Conservation (phyloP, 768 basidiomycete species). For the Lactarius sp. region DNA sequence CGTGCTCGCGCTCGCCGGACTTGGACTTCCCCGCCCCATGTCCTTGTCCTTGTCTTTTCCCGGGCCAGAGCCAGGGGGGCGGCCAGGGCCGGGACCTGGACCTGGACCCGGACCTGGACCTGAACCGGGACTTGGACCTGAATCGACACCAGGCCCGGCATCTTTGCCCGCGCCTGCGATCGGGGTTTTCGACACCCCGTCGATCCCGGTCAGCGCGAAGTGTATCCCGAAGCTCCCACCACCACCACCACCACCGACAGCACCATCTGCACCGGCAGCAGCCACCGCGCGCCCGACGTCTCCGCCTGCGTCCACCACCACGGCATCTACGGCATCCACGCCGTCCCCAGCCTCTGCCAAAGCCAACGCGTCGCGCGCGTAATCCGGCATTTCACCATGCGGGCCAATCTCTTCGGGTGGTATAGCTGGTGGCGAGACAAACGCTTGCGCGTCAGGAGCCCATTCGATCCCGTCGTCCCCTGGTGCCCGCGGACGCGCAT, state of each 20-base stretch:
- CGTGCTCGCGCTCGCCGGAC: constrained; percentile 1
- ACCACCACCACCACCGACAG: neutral
- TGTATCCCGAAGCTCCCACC: constrained; percentile 12
- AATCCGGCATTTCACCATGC: constrained; percentile 39
- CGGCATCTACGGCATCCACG: neutral
- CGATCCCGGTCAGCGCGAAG: constrained; percentile 2
- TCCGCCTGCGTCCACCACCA: constrained; percentile 19
- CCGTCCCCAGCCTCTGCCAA: constrained; percentile 4
- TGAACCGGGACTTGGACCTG: neutral
- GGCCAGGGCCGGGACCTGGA: neutral
- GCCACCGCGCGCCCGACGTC: constrained; percentile 6
- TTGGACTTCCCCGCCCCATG: neutral
- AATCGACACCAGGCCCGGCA: neutral
- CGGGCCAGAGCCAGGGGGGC: neutral
- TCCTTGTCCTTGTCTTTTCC: neutral
- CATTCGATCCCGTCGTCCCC: constrained; percentile 46
- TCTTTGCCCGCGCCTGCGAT: constrained; percentile 1
- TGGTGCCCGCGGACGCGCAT: constrained; percentile 3
- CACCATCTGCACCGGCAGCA: neutral
- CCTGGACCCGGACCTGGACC: neutral
- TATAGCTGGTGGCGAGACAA: constrained; percentile 17
- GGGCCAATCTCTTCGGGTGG: constrained; percentile 40
- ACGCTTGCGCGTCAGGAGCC: constrained; percentile 43
- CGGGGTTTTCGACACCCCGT: neutral
- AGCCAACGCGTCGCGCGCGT: constrained; percentile 27